Evolutionary conservation across 768 basidiomycete genomes (phyloP), one percentile per base, ranked within the genome.

Genomic region (Russula virescens): DNA sequence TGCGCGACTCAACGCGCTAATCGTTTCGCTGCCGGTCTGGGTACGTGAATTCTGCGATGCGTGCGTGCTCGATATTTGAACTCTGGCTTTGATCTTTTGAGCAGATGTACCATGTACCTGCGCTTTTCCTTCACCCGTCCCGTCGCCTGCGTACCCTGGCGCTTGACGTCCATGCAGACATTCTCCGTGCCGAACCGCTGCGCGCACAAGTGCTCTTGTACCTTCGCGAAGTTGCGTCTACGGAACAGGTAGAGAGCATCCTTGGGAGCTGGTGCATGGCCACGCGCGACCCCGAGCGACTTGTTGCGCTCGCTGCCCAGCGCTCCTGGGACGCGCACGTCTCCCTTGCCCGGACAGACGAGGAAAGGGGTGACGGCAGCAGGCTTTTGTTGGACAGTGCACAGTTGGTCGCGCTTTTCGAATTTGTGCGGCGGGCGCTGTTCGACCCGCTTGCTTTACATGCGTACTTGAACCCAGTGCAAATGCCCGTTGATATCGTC

Each of bases 11-110:
- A 69, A 77, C 14, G 70, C 74, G 19, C 66, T 81, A 67, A 78
- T 82, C 25, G 78, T 85, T 59, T 88, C 87, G 78, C 68, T 95
- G 35, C 93, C 93, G 4, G 93, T 96, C 60, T 98, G 95, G 95
- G 94, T 96, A 71, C 69, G 91, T 80, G 28, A 53, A 50, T 56
- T 21, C 18, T 2, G 13, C 31, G 21, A 23, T 48, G 13, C 35
- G 13, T 14, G 34, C 52, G n/a, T 26, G 23, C 35, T 13, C 43
- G 18, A 51, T 25, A 34, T 35, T 3, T 5, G 46, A 21, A 3
- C 35, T 35, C n/a, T 45, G 35, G 14, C 42, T 28, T 25, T 45
- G 40, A 16, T 50, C 60, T 38, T 55, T 23, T 65, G 34, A 4
- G 10, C 31, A 96, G 94, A 75, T 93, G 38, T 91, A 97, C 73